Percentiles rank a stretch among this genome's conserved stretches.
These are phyloP conservation scores for Linnemannia exigua DNA, from an alignment of 192 early-diverging fungal species.

Conservation along the genomic window DNA sequence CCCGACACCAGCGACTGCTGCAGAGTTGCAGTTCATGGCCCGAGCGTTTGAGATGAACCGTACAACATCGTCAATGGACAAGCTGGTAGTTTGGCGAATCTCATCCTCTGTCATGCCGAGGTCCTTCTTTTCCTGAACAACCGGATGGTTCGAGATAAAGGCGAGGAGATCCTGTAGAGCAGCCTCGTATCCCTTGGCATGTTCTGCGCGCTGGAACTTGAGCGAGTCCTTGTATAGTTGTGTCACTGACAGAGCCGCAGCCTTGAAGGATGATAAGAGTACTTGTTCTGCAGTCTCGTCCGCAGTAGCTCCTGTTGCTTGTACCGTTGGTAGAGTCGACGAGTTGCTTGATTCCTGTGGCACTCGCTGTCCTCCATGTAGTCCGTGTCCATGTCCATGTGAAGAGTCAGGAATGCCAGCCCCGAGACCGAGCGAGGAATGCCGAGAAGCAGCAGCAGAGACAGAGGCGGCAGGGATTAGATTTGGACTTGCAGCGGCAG, in stretches of 20 bases:
- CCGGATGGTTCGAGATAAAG: slow-evolving; percentile 63
- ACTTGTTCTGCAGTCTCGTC: slow-evolving; percentile 63
- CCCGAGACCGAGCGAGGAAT: neutral
- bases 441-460: neutral
- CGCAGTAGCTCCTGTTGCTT: neutral
- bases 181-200: slow-evolving; percentile 65
- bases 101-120: slow-evolving; percentile 47
- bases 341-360: neutral
- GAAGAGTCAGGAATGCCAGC: neutral
- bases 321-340: neutral
- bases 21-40: slow-evolving; percentile 37
- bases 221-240: slow-evolving; percentile 69
- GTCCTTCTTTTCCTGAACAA: slow-evolving; percentile 41
- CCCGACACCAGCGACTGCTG: neutral
- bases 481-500: neutral
- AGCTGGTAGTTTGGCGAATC: slow-evolving; percentile 39
- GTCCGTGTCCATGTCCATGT: too few relatives aligned
- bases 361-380: neutral
- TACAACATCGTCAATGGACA: slow-evolving; percentile 47
- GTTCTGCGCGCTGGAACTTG: slow-evolving; percentile 63
- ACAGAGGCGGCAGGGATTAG: neutral
- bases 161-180: slow-evolving; percentile 65
- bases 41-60: slow-evolving; percentile 41
- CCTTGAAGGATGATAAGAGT: slow-evolving; percentile 66
- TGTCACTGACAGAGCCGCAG: slow-evolving; percentile 65